Evolutionary conservation across 768 basidiomycete species (phyloP).

Genomic region (Floccularia luteovirens): DNA sequence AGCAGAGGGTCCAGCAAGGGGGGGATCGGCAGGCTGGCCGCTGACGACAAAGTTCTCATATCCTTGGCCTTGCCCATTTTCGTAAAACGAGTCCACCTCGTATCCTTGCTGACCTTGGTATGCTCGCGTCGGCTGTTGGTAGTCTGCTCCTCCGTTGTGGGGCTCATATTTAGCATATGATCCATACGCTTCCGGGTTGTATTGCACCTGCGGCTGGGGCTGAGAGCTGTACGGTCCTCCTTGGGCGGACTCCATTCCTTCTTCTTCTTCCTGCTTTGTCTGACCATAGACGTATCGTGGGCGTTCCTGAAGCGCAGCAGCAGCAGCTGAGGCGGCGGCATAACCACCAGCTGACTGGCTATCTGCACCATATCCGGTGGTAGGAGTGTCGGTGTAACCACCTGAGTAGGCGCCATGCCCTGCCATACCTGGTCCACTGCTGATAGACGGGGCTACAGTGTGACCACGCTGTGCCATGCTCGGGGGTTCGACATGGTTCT

Average conservation of each 20-base stretch:
- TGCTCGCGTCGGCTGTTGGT: conserved; percentile 21
- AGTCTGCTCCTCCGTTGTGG: conserved; percentile 13
- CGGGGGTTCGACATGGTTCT: conserved; percentile 20
- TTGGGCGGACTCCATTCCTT: conserved; percentile 18
- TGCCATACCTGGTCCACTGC: conserved; percentile 25
- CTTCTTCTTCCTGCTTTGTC: conserved; percentile 18
- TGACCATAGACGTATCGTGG: conserved; percentile 34
- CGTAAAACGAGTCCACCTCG: conserved; percentile 11
- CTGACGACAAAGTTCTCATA: conserved; percentile 13
- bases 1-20: conserved; percentile 4
- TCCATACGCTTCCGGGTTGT: conserved; percentile 36
- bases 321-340: conserved; percentile 8
- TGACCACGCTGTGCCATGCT: conserved; percentile 20
- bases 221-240: conserved; percentile 33
- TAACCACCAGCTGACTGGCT: not conserved
- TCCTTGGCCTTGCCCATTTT: conserved; percentile 15
- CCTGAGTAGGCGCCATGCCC: conserved; percentile 29
- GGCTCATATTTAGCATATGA: conserved; percentile 29
- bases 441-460: conserved; percentile 18
- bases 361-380: conserved; percentile 17
- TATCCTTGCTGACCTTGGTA: conserved; percentile 25
- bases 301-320: conserved; percentile 21
- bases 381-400: conserved; percentile 31
- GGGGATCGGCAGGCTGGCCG: conserved; percentile 11
- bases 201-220: conserved; percentile 26